Evolutionary conservation across 1,139 yeast genomes (phyloP), one percentile per base, ranked within the genome.

Genomic region (Pichia sp.): DNA sequence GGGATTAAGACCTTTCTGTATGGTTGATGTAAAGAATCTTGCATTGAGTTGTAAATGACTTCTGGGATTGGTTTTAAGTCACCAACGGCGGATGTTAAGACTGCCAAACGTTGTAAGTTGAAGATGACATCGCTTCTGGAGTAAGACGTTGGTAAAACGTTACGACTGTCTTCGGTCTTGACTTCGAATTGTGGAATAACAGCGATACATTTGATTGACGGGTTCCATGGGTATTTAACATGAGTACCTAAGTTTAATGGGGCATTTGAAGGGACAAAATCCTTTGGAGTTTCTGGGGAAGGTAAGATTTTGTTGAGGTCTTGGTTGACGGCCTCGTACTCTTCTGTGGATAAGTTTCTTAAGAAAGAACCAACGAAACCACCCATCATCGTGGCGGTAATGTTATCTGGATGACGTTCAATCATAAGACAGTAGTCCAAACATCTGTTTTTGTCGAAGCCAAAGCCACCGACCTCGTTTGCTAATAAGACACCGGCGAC

Each of bases 331-430:
- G 86, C 77, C 47, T 75, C 82, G 52, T 78, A 74, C 54, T 91
- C 96, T 40, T 79, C 76, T 4, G 82, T 81, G 31, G 81, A 72
- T 53, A 93, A 72, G 55, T 88, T 96, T 59, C 95, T 80, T 63
- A 93, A 76, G 67, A 87, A 93, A 1, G 96, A 88, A 33, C 99
- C 99, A 34, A 91, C 96, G 67, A 93, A 93, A 4, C 99, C 98
- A 50, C 99, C 99, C 81, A 91, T 84, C 96, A 93, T 89, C 39
- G 99, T 96, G 32, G 99, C 99, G 20, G 97, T 91, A 61, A 93
- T 91, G 67, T 93, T 93, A 68, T 93, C 99, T 31, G 99, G 99
- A 62, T 93, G 99, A 64, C 98, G 82, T 71, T 93, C 99, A 59
- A 93, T 91, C 91, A 93, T 87, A 58, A 93, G 76, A 66, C 97